These are phyloP conservation scores for Lasiodiplodia citricola DNA, from an alignment of 2,329 filamentous ascomycete species.

Conservation along the genomic window DNA sequence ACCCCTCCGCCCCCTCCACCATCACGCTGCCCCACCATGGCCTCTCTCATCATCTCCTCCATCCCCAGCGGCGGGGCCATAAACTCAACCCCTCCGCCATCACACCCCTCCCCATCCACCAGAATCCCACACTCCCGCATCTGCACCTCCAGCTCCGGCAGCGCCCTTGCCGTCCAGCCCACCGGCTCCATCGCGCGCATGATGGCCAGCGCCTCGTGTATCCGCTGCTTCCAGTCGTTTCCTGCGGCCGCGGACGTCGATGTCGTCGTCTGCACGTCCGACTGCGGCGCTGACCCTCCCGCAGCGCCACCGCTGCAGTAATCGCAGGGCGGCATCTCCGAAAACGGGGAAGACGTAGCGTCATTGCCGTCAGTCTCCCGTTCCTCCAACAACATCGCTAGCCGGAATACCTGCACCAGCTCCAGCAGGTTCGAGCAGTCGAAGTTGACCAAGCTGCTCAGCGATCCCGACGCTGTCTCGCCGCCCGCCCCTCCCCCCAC, in stretches of 20 bases:
- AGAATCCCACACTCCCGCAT: constrained; percentile 39
- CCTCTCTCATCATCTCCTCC: not conserved
- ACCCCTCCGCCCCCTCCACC: constrained; percentile 28
- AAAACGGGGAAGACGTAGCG: too few relatives aligned
- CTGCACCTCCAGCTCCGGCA: constrained; percentile 40
- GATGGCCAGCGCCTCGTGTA: constrained; percentile 35
- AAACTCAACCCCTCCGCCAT: constrained; percentile 8
- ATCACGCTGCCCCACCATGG: constrained; percentile 16
- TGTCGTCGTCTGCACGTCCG: too few relatives aligned
- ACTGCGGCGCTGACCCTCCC: too few relatives aligned
- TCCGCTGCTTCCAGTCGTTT: constrained; percentile 30
- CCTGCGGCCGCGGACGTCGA: not conserved
- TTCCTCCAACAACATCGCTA: constrained; percentile 34
- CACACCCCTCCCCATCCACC: constrained; percentile 7
- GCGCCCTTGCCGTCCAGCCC: constrained; percentile 43
- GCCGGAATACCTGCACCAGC: constrained; percentile 42
- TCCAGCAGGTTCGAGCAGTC: constrained; percentile 44
- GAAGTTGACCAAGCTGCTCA: constrained; percentile 42
- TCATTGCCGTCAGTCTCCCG: not conserved
- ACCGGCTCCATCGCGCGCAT: constrained; percentile 39
- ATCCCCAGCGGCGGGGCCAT: not conserved
- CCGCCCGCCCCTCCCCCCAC: not conserved
- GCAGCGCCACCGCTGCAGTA: not conserved
- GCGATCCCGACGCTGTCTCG: constrained; percentile 27
- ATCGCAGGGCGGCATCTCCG: not conserved